Evolutionary conservation across 768 basidiomycete species (phyloP), one percentile per base, ranked within the genome.

Genomic region (Rhizopogon vulgaris): DNA sequence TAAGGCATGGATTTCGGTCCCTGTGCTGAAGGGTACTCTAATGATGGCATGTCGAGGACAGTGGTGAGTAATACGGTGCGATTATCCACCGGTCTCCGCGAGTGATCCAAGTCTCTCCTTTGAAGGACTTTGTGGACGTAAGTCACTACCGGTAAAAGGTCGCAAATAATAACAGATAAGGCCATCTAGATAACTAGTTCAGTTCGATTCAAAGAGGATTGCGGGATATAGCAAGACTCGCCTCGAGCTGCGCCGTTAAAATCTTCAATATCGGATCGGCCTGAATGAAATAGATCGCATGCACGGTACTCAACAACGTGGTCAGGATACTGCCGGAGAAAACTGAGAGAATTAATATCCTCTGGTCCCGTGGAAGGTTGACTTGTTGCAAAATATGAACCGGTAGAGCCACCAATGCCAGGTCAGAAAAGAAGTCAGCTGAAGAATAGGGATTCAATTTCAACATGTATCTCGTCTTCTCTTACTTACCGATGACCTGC

Each of bases 371-470:
- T 25, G 51, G 52, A 37, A 55, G 25, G 9, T 48, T 55, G 39
- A 41, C 45, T 8, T 48, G 39, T 18, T 52, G 45, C 34, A 55
- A n/a, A 6, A 55, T 52, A 24, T 41, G 41, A 14, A 60, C 49
- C 7, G 58, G 49, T 41, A 60, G 36, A 41, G 22, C 9, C 25
- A 64, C 48, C 8, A 60, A 37, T 15, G 43, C 46, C 10, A 37
- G 34, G 32, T 58, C 63, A 11, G 60, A 56, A 9, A 66, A 25
- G 32, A 66, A 40, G 28, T 66, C 56, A 15, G 52, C 62, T 64
- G 41, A 27, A 52, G 34, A 22, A 14, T 28, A 38, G 9, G 15
- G 38, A 41, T 41, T 40, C 38, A 46, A 38, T 34, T 24, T 36
- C 27, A 22, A 34, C 30, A 30, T n/a, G 15, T 5, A 34, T 28